Conservation (phyloP, 177 flowering plant genomes). For the Tripterygium wilfordii region DNA sequence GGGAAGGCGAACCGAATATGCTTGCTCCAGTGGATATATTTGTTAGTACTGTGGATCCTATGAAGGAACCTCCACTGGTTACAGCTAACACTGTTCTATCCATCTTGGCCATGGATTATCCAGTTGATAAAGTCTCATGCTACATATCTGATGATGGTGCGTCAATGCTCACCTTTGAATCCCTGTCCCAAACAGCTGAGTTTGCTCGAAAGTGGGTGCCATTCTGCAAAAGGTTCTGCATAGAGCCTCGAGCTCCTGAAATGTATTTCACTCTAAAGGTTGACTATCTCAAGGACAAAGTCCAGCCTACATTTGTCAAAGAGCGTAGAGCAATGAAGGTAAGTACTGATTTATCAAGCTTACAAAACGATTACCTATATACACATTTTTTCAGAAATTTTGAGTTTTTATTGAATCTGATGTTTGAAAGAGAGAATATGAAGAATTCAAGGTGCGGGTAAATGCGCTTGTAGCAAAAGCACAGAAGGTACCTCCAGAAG, state of each 20-base stretch:
- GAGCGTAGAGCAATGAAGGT: slow-evolving; percentile 99
- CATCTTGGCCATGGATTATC: slow-evolving; percentile 91
- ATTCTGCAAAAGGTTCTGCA: slow-evolving; percentile 83
- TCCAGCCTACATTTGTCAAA: slow-evolving; percentile 94
- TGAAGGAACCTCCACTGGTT: slow-evolving; percentile 95
- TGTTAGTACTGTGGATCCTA: slow-evolving; percentile 92
- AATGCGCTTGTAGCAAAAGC: slow-evolving; percentile 94
- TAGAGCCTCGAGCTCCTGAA: slow-evolving; percentile 98
- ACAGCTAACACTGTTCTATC: slow-evolving; percentile 88
- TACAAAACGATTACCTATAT: not conserved
- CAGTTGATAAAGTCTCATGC: slow-evolving; percentile 89
- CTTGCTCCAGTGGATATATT: slow-evolving; percentile 80
- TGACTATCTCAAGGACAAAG: slow-evolving; percentile 95
- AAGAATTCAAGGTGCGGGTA: slow-evolving; percentile 89
- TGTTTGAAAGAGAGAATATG: slow-evolving; percentile 80
- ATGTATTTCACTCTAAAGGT: slow-evolving; percentile 82
- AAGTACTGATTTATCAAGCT: not conserved
- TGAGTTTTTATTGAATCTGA: not conserved
- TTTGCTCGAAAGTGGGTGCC: slow-evolving; percentile 97
- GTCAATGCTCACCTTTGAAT: slow-evolving; percentile 80
- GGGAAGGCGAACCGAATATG: slow-evolving; percentile 91
- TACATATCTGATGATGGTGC: slow-evolving; percentile 96
- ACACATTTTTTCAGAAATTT: not conserved
- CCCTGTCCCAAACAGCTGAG: slow-evolving; percentile 89
- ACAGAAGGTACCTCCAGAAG: slow-evolving; percentile 70